A percentile compares a stretch with the other conserved stretches of the same genome.
Evolutionary conservation across 2,329 filamentous ascomycete species (phyloP).

Genomic region (Helicocarpus griseus): DNA sequence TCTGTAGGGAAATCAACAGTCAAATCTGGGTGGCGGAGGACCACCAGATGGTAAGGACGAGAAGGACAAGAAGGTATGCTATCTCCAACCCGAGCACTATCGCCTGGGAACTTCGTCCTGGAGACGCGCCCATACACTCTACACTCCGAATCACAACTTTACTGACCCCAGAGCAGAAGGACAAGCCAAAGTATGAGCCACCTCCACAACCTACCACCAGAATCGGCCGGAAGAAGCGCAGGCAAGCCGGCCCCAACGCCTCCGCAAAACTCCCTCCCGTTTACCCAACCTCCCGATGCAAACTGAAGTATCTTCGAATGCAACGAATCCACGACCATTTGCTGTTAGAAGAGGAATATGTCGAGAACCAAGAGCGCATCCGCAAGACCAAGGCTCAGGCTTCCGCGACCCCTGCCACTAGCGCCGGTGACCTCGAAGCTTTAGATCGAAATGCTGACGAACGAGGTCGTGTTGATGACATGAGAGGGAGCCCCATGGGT

Average conservation of each 20-base stretch:
- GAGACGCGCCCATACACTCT: not conserved
- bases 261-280: slow-evolving; percentile 90
- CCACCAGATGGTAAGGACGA: slow-evolving; percentile 70
- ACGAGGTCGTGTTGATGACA: slow-evolving; percentile 88
- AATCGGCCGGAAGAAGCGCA: slow-evolving; percentile 98
- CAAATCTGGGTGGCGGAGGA: slow-evolving; percentile 67
- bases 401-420: slow-evolving; percentile 48
- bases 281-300: slow-evolving; percentile 93
- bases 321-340: slow-evolving; percentile 97
- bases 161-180: slow-evolving; percentile 57
- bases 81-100: not conserved
- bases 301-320: slow-evolving; percentile 93
- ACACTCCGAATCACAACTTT: slow-evolving; percentile 12
- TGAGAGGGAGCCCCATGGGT: slow-evolving; percentile 97
- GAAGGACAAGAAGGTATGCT: slow-evolving; percentile 82
- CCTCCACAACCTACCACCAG: slow-evolving; percentile 93
- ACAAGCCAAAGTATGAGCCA: slow-evolving; percentile 99
- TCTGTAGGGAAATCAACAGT: slow-evolving; percentile 50
- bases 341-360: slow-evolving; percentile 93
- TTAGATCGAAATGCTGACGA: slow-evolving; percentile 89
- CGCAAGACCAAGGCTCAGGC: slow-evolving; percentile 83
- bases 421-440: slow-evolving; percentile 61
- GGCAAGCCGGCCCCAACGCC: slow-evolving; percentile 82
- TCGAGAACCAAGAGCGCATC: slow-evolving; percentile 95
- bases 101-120: not conserved